Base-by-base conservation (phyloP, 108 stramenopile species). In the Nannochloropsis granulata region DNA sequence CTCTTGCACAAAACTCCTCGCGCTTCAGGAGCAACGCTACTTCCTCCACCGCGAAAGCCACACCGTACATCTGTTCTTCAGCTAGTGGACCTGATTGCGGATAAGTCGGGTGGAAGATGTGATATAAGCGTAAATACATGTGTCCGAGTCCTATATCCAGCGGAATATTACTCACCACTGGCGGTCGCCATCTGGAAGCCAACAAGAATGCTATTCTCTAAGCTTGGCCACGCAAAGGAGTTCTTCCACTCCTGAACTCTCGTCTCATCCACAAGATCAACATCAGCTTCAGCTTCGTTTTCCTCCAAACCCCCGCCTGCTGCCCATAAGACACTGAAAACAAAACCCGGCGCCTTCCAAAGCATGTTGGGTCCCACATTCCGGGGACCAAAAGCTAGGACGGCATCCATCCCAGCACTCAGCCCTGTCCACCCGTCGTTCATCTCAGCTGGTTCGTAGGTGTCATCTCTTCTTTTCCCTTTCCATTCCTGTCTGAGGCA, bases 51-150 rank as follows among this genome's bases (percentile, higher is more conserved):
- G 25, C 21, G 19, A 89, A 83, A 26, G 25, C 25, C 0, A 88
- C 82, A 34, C 88, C 88, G 45, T 86, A 84, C 46, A 89, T 3
- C 11, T 88, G 90, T 79, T 91, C 90, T 13, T 83, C 87, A 43
- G 80, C 78, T 13, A 91, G 16, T 24, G 90, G 90, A 43, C 90
- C 90, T 43, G 85, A 71, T 71, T 71, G 10, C 10, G 11, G 0
- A n/a, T 2, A 16, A 5, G 10, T 1, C 16, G n/a, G n/a, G 16
- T 71, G 2, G 56, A 16, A 11, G n/a, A 71, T 71, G 56, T 71
- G 16, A 16, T 71, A 16, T 16, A 71, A 5, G 11, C 10, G 16
- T 71, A 3, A n/a, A n/a, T n/a, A 71, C 16, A 0, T 11, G 1
- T 0, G 56, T 7, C 56, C 16, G n/a, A 2, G 0, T 11, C n/a